Base-by-base conservation (phyloP, 2,329 filamentous ascomycete genomes). In the Xylariaceae sp. region DNA sequence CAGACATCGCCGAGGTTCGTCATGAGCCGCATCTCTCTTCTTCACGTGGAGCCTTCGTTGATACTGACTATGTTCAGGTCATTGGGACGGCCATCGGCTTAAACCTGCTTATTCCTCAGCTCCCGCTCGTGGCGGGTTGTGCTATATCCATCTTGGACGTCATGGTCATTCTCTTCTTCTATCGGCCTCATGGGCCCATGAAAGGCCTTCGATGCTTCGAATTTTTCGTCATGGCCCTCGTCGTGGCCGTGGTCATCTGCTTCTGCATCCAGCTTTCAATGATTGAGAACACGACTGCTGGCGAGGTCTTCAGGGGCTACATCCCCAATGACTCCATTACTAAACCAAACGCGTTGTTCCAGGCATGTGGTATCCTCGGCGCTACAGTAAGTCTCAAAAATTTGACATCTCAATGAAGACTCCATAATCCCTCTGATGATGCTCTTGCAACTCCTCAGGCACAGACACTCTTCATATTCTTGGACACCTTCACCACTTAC, bases 321-420 rank as follows among this genome's bases (percentile, higher is more conserved):
- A 58, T 86, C 15, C 83, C 83, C 0, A 85, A 80, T 0, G 64
- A 65, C 32, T 69, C 74, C 3, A 60, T 86, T 2, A 64, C 83
- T 1, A 64, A 84, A 56, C 71, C 73, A 2, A 55, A 79, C 54
- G 82, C 71, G 36, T 56, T 83, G 0, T 87, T 85, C 57, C 81
- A 86, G 61, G 77, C 84, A 1, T 89, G 85, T 48, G 85, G 85
- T 38, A 89, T 89, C 43, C 69, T 89, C 0, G 85, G 85, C 2
- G 85, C 85, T 3, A 89, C 85, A 0, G 83, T 58, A 53, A 43
- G 55, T 53, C 12, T 6, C 6, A 9, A 11, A 35, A 29, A 19
- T 9, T 17, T 38, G 22, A 16, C 19, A 9, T n/a, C n/a, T n/a
- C n/a, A n/a, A n/a, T n/a, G n/a, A n/a, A n/a, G n/a, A n/a, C n/a